phyloP scores from a whole-genome alignment of 805 yeast genomes.

The Candida khao-thaluensis region DNA sequence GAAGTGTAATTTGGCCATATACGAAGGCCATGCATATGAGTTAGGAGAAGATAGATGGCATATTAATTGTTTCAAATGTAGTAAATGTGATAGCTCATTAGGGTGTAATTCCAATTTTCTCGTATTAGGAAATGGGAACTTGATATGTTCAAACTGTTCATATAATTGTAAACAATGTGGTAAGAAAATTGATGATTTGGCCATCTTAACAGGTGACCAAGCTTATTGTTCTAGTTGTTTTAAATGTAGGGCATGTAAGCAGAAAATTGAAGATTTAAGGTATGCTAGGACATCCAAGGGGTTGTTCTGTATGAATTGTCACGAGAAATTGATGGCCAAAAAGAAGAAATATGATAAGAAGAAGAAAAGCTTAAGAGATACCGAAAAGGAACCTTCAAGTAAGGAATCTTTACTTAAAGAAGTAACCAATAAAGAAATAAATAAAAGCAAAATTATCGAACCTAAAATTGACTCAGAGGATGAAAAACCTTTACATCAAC shows the following conservation, averaged over 20 bases:
- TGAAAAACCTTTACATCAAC: conserved; percentile 21
- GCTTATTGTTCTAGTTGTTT: conserved; percentile 92
- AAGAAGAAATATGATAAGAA: conserved; percentile 62
- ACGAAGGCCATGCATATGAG: conserved; percentile 93
- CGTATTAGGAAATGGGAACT: conserved; percentile 88
- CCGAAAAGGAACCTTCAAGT: conserved; percentile 2
- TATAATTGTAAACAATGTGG: conserved; percentile 84
- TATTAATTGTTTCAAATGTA: conserved; percentile 85
- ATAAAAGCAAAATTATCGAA: neutral
- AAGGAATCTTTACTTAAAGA: neutral
- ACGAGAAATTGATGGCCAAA: conserved; percentile 74
- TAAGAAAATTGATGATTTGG: conserved; percentile 86
- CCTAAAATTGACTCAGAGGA: conserved; percentile 6
- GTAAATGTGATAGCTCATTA: conserved; percentile 72
- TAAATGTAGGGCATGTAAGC: conserved; percentile 83
- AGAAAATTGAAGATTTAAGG: conserved; percentile 79
- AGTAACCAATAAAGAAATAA: neutral
- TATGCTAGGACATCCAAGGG: conserved; percentile 95
- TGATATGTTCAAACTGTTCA: conserved; percentile 90
- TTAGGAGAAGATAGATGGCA: conserved; percentile 96
- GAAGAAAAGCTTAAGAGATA: conserved; percentile 29
- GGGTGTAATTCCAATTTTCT: conserved; percentile 88
- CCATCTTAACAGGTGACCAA: conserved; percentile 91
- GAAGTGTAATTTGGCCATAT: conserved; percentile 49
- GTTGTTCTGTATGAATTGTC: conserved; percentile 89